Percentiles rank a stretch among this genome's conserved stretches.
These are phyloP conservation scores for Diaporthe eres DNA, from an alignment of 2,329 filamentous ascomycete genomes.

Conservation along the genomic window DNA sequence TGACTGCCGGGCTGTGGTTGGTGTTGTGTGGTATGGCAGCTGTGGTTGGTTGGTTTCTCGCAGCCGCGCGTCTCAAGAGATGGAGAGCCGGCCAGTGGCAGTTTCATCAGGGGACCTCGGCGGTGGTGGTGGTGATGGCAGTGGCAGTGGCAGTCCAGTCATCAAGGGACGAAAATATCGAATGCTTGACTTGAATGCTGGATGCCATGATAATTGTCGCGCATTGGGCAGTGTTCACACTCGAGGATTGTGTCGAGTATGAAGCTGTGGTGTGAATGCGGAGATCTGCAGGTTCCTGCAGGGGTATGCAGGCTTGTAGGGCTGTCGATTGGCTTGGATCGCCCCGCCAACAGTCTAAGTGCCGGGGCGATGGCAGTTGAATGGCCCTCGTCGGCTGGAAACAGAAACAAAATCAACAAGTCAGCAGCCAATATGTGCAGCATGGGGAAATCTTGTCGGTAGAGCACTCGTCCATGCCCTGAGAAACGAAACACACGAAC, in stretches of 20 bases:
- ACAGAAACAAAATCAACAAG: constrained; percentile 30
- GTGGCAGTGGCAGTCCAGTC: neutral
- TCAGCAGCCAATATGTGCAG: neutral
- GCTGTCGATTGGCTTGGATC: constrained; percentile 34
- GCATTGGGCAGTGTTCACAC: neutral
- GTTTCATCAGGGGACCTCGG: neutral
- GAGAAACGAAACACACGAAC: neutral
- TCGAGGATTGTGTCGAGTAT: neutral
- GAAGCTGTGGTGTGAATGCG: constrained; percentile 1
- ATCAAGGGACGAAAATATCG: neutral
- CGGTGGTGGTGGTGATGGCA: neutral
- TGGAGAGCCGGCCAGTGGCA: neutral
- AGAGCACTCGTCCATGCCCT: neutral
- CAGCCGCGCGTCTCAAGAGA: constrained; percentile 21
- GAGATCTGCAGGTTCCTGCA: constrained; percentile 8
- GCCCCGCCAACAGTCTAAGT: constrained; percentile 31
- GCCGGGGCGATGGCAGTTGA: constrained; percentile 25
- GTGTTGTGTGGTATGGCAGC: neutral
- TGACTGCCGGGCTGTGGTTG: constrained; percentile 4
- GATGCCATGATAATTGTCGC: neutral
- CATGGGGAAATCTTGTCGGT: neutral
- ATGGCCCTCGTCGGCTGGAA: constrained; percentile 10
- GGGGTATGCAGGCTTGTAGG: constrained; percentile 27
- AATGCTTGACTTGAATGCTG: neutral
- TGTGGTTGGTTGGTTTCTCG: constrained; percentile 13